These are phyloP conservation scores for Talaromyces atroroseus DNA, from an alignment of 2,329 filamentous ascomycete genomes.

Conservation along the genomic window DNA sequence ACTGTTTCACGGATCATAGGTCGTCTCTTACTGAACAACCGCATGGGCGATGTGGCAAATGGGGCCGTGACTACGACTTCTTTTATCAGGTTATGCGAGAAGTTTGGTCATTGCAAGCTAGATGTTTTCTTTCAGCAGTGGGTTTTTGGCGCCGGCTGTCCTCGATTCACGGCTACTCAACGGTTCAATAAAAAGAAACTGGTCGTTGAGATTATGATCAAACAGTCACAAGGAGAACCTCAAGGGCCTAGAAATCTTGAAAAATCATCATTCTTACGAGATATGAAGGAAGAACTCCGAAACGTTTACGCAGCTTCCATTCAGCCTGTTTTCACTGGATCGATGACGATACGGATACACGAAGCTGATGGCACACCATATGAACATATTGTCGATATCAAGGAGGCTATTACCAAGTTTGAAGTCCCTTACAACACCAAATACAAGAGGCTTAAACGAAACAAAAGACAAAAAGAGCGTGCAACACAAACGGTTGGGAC, in stretches of 20 bases:
- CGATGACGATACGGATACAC: slow-evolving; percentile 96
- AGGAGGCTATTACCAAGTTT: slow-evolving; percentile 75
- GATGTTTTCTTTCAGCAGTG: slow-evolving; percentile 93
- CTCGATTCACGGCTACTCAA: slow-evolving; percentile 77
- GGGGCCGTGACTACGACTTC: slow-evolving; percentile 66
- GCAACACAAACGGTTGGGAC: slow-evolving; percentile 58
- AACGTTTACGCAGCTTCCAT: slow-evolving; percentile 64
- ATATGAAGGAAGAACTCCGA: slow-evolving; percentile 72
- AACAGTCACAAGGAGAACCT: slow-evolving; percentile 63
- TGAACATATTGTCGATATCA: slow-evolving; percentile 95
- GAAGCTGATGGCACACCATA: slow-evolving; percentile 98
- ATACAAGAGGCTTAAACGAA: slow-evolving; percentile 93
- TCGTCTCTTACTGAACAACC: slow-evolving; percentile 77
- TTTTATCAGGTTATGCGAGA: slow-evolving; percentile 81
- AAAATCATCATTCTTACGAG: slow-evolving; percentile 72
- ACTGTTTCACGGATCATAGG: slow-evolving; percentile 82
- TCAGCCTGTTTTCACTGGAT: slow-evolving; percentile 82
- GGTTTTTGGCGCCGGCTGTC: slow-evolving; percentile 83
- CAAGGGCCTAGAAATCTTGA: slow-evolving; percentile 55
- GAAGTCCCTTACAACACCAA: slow-evolving; percentile 99
- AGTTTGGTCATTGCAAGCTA: slow-evolving; percentile 76
- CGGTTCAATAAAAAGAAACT: slow-evolving; percentile 97
- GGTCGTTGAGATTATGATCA: slow-evolving; percentile 85
- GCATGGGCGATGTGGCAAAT: slow-evolving; percentile 69
- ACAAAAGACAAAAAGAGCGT: slow-evolving; percentile 73